A percentile compares a stretch with the other conserved stretches of the same genome.
Conservation (phyloP, 2,329 filamentous ascomycete genomes). For the Trichoderma sp. region DNA sequence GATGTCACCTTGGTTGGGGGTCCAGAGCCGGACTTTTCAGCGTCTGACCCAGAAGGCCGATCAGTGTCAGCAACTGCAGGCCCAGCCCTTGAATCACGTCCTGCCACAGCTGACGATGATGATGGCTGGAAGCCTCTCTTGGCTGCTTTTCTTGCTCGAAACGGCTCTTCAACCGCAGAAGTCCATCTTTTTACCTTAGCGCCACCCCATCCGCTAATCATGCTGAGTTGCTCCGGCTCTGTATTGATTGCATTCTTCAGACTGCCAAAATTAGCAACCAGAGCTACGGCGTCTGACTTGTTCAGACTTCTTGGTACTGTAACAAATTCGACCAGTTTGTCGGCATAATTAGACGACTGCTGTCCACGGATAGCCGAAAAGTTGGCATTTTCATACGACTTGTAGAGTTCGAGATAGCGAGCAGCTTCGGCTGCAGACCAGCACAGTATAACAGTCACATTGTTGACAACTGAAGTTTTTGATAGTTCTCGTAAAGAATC, state of each 20-base stretch:
- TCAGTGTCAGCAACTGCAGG: conserved; percentile 15
- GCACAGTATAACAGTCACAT: conserved; percentile 86
- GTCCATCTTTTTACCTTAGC: conserved; percentile 91
- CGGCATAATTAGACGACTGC: conserved; percentile 78
- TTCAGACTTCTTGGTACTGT: conserved; percentile 88
- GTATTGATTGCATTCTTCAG: conserved; percentile 85
- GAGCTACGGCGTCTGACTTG: conserved; percentile 86
- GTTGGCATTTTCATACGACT: conserved; percentile 82
- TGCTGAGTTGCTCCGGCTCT: conserved; percentile 75
- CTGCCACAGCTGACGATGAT: not conserved
- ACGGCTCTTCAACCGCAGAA: conserved; percentile 78
- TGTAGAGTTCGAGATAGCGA: conserved; percentile 91
- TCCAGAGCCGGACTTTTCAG: conserved; percentile 41
- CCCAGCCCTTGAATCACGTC: not conserved
- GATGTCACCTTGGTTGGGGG: conserved; percentile 43
- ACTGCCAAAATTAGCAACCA: conserved; percentile 91
- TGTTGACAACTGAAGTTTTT: conserved; percentile 90
- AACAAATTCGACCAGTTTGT: conserved; percentile 87
- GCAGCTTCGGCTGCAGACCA: conserved; percentile 94
- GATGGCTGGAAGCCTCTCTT: conserved; percentile 36
- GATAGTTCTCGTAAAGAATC: conserved; percentile 84
- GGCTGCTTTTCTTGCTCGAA: conserved; percentile 70
- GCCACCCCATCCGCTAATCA: conserved; percentile 91
- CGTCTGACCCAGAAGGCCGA: conserved; percentile 34
- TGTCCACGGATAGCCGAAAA: conserved; percentile 81